Evolutionary conservation across 2,329 filamentous ascomycete species (phyloP), one percentile per base, ranked within the genome.

Genomic region (Penicillium sclerotigenum): DNA sequence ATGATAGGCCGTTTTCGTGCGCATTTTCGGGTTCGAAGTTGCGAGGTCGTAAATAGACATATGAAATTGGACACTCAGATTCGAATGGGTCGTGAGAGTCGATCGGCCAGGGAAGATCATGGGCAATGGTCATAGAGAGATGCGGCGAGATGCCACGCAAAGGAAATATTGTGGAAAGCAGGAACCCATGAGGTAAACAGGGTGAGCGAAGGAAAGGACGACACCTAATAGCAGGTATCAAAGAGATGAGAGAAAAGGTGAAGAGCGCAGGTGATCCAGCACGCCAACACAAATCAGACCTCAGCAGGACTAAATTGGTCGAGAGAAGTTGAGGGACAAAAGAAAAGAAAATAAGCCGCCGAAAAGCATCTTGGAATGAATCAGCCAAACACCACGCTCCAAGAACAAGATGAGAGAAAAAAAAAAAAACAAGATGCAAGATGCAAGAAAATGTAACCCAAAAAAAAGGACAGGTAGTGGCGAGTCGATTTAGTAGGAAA

Each of bases 401-500:
- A 59, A 62, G 40, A 52, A 66, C 56, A 58, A 57, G 55, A 54
- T 34, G 40, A 18, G 52, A 62, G 62, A 57, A 52, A 56, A 53
- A 47, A 47, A 46, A 63, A 24, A 3, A 24, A 11, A 20, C 20
- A 26, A 20, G 1, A 29, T 13, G 33, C n/a, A n/a, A 49, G n/a
- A 41, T 41, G 36, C 43, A 48, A 29, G 18, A 18, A 16, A 31
- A 26, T 62, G 59, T 57, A 52, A 64, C 57, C 14, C 22, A 38
- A 20, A 37, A 38, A 31, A 40, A 18, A 29, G n/a, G 34, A 46
- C 24, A 33, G 40, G 20, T 37, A 46, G 33, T 33, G 18, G 37
- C 22, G 28, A 29, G 22, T 33, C 8, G 26, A 26, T 43, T 68
- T 65, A 77, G 55, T 77, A 76, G 20, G 74, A 76, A 53, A 77